Conservation (phyloP, 495 filamentous ascomycete genomes). For the Astrocystis sublimbata region DNA sequence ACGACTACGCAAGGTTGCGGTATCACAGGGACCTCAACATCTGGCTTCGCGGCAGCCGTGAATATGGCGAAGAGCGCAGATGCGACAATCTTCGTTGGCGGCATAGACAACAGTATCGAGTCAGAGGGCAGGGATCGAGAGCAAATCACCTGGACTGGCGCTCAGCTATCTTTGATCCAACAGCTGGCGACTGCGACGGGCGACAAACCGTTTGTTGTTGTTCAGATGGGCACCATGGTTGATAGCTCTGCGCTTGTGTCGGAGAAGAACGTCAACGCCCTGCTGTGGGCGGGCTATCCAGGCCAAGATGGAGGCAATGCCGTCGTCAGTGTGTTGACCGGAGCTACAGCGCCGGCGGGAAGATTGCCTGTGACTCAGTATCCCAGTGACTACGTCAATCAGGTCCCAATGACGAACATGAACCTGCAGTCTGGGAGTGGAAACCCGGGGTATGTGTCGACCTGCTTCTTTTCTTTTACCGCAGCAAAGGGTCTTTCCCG, state of each 20-base stretch:
- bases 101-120: conserved; percentile 44
- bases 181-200: conserved; percentile 37
- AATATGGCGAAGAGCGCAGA: conserved; percentile 39
- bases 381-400: conserved; percentile 41
- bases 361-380: conserved; percentile 63
- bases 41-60: conserved; percentile 3
- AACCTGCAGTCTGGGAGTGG: conserved; percentile 35
- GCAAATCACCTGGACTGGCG: conserved; percentile 45
- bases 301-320: conserved; percentile 59
- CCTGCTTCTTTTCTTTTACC: neutral
- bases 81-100: conserved; percentile 47
- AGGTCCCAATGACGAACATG: conserved; percentile 47
- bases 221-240: conserved; percentile 56
- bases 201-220: conserved; percentile 44
- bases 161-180: conserved; percentile 45
- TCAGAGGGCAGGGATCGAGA: conserved; percentile 44
- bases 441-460: conserved; percentile 37
- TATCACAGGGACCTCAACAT: conserved; percentile 42
- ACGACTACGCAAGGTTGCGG: conserved; percentile 50
- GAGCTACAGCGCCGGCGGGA: conserved; percentile 54
- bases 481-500: neutral
- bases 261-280: conserved; percentile 50
- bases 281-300: conserved; percentile 56
- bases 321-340: conserved; percentile 54
- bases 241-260: conserved; percentile 55